These are phyloP conservation scores for Vickermania spadyakhi DNA, from an alignment of 208 protist genomes.

Conservation along the genomic window DNA sequence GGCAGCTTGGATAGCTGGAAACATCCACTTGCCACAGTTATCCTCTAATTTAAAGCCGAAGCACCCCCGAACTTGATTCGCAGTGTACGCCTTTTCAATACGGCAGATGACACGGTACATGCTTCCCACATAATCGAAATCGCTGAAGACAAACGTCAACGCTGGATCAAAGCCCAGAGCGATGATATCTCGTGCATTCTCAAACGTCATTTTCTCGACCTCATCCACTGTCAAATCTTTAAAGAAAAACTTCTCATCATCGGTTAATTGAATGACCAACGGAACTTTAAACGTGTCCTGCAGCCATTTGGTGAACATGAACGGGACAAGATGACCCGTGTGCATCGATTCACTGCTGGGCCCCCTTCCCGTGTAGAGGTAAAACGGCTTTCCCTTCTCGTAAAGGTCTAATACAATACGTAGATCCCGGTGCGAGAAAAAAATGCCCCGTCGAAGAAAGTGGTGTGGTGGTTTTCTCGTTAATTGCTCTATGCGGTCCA, in stretches of 20 bases:
- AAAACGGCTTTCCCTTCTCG: constrained; percentile 96
- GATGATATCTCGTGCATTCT: constrained; percentile 99
- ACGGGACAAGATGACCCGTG: constrained; percentile 99
- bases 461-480: constrained; percentile 82
- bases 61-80: constrained; percentile 90
- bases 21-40: constrained; percentile 96
- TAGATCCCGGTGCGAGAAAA: constrained; percentile 99
- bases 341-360: constrained; percentile 98
- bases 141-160: constrained; percentile 99
- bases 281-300: constrained; percentile 99
- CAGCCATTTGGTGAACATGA: constrained; percentile 99
- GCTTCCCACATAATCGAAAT: constrained; percentile 95
- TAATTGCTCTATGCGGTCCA: constrained; percentile 83
- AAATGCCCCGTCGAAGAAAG: constrained; percentile 92
- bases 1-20: constrained; percentile 97
- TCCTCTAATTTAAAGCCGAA: constrained; percentile 96
- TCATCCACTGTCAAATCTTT: constrained; percentile 95
- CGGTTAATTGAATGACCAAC: constrained; percentile 99
- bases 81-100: constrained; percentile 94
- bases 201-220: constrained; percentile 83
- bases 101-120: constrained; percentile 96
- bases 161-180: constrained; percentile 98
- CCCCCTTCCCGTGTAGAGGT: constrained; percentile 99
- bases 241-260: constrained; percentile 99
- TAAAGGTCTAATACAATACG: constrained; percentile 95